A percentile compares a stretch with the other conserved stretches of the same genome.
These are phyloP conservation scores for Arthrobotrys pseudoclavata DNA, from an alignment of 2,329 filamentous ascomycete genomes.

Conservation along the genomic window DNA sequence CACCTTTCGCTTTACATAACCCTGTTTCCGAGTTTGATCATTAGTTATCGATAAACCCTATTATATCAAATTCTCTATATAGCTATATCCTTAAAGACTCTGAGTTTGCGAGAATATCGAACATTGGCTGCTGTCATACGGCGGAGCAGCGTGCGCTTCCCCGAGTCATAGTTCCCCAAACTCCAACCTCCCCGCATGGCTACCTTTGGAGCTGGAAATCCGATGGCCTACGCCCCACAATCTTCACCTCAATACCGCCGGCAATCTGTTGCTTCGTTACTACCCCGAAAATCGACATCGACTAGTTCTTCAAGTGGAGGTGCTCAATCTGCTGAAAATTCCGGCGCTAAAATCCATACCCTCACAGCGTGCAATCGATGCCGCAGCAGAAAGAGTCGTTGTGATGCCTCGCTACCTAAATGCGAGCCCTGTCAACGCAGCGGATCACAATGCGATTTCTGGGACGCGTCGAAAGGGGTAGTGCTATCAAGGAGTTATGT, in stretches of 20 bases:
- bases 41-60: slow-evolving; percentile 20
- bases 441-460: slow-evolving; percentile 93
- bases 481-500: slow-evolving; percentile 94
- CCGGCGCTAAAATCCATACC: slow-evolving; percentile 65
- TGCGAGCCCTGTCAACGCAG: slow-evolving; percentile 94
- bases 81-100: slow-evolving; percentile 4
- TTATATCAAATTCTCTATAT: slow-evolving; percentile 4
- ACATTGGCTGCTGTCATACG: slow-evolving; percentile 22
- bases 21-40: slow-evolving; percentile 9
- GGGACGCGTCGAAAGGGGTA: slow-evolving; percentile 85
- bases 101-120: slow-evolving; percentile 21
- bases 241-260: slow-evolving; percentile 52
- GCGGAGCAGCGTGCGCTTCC: slow-evolving; percentile 16
- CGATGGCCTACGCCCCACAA: slow-evolving; percentile 47
- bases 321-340: slow-evolving; percentile 21
- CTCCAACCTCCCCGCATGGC: slow-evolving; percentile 57
- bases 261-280: slow-evolving; percentile 55
- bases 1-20: slow-evolving; percentile 29
- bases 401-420: slow-evolving; percentile 90
- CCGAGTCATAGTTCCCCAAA: slow-evolving; percentile 10
- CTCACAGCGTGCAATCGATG: slow-evolving; percentile 70
- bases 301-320: slow-evolving; percentile 45
- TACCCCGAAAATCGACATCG: slow-evolving; percentile 52
- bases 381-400: slow-evolving; percentile 85
- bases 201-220: slow-evolving; percentile 52